These are phyloP conservation scores for Paxillus rubicundulus DNA, from an alignment of 768 basidiomycete species.

Conservation along the genomic window DNA sequence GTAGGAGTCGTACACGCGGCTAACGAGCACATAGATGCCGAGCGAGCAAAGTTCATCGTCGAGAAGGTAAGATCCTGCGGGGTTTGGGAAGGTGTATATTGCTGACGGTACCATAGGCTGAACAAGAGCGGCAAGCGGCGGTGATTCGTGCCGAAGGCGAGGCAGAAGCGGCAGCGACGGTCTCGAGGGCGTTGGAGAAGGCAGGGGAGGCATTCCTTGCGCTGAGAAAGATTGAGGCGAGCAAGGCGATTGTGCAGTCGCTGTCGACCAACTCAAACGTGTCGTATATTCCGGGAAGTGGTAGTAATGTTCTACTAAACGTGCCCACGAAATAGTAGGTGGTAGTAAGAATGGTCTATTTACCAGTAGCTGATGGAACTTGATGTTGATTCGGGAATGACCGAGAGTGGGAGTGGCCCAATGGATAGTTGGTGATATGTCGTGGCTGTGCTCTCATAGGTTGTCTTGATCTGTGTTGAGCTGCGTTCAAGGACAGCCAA, in stretches of 20 bases:
- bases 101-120: slow-evolving; percentile 60
- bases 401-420: slow-evolving; percentile 13
- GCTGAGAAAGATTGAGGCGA: slow-evolving; percentile 94
- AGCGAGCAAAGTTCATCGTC: slow-evolving; percentile 98
- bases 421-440: neutral
- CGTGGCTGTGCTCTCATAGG: slow-evolving; percentile 22
- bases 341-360: neutral
- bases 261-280: slow-evolving; percentile 79
- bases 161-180: slow-evolving; percentile 93
- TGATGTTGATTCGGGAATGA: slow-evolving; percentile 15
- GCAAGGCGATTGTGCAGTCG: slow-evolving; percentile 93
- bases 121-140: slow-evolving; percentile 98
- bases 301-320: slow-evolving; percentile 79
- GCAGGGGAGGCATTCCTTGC: slow-evolving; percentile 96
- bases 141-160: slow-evolving; percentile 98
- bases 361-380: too few species aligned
- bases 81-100: slow-evolving; percentile 3
- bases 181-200: slow-evolving; percentile 85
- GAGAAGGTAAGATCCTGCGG: slow-evolving; percentile 68
- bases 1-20: neutral
- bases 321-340: slow-evolving; percentile 54
- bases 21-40: slow-evolving; percentile 66
- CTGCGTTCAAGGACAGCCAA: slow-evolving; percentile 22
- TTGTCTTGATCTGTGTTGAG: slow-evolving; percentile 23
- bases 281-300: slow-evolving; percentile 82